Evolutionary conservation across 441 rosid species (phyloP), one percentile per base, ranked within the genome.

Genomic region (Macaranga tanarius): DNA sequence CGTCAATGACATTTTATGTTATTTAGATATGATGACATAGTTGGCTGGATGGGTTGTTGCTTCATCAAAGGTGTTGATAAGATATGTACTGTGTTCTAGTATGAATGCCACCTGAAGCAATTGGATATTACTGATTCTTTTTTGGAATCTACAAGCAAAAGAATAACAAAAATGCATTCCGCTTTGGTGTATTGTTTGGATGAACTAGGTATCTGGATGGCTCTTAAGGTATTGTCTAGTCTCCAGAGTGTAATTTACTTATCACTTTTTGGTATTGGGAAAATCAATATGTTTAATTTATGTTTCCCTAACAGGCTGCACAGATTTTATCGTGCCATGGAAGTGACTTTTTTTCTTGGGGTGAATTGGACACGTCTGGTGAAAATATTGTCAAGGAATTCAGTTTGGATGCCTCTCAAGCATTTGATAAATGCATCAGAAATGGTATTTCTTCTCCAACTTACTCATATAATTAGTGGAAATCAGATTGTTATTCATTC

Each of bases 151-250:
- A 76, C 79, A 26, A 60, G 50, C 51, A 86, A 81, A 76, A 89
- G 79, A 75, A 67, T 93, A 67, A 62, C 66, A 17, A 88, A 65
- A 77, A 82, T 88, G 57, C 71, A 71, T 74, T 85, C 85, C 28
- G 59, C 78, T 51, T 77, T 96, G 59, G 67, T 82, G n/a, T 86
- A 82, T 81, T 96, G 97, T 79, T 76, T 90, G 81, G 83, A 73
- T 28, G 87, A 89, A 45, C 94, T 90, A 12, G 99, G 99, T 26
- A 81, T 86, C 71, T 90, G 86, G 90, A 75, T 88, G 82, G 96
- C 99, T 38, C 82, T 63, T 31, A 92, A 90, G 99, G 99, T 96
- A 79, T 44, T 25, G 22, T 73, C 58, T 45, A 34, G 7, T 55
- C 51, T 77, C 51, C 42, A 34, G 67, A 69, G 56, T 48, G 52